Base-by-base conservation (phyloP, 2,329 filamentous ascomycete genomes). In the Phoma herbarum region DNA sequence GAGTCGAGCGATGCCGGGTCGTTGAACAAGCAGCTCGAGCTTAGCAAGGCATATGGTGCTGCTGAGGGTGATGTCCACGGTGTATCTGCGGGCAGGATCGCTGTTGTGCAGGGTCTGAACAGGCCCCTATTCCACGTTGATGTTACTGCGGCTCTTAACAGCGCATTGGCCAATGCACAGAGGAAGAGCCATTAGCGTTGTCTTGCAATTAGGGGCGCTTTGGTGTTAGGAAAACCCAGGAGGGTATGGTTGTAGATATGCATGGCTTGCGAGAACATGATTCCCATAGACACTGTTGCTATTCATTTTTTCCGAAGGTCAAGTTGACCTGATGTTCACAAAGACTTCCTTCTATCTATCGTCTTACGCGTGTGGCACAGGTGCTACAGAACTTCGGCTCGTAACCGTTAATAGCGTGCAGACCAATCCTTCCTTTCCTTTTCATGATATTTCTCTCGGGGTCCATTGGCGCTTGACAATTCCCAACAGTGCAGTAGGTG, bases 111-210 rank as follows among this genome's bases (percentile, higher is more conserved):
- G 66, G 91, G 94, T 23, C 80, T 96, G 61, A 95, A 96, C 76
- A 82, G 91, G 70, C 94, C 95, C n/a, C 83, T 97, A 65, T 98
- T 99, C 85, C 95, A 99, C 76, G 86, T 97, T 52, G 95, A 98
- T 75, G 79, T 98, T 59, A 96, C 92, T 10, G 93, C 89, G 70
- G 95, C 95, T n/a, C 77, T 98, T 68, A 91, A 97, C 76, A 93
- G 90, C 69, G 94, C 93, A 9, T 86, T 97, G 70, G 88, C 90
- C 29, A 97, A 96, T 72, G 86, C 90, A 78, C 69, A 73, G 60
- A 74, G 72, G 60, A 75, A 76, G 66, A 71, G 68, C 47, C 73
- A 75, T 64, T 75, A 57, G 37, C 33, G 6, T 28, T 49, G 26
- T 33, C 6, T 57, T 46, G 22, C 58, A 48, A 37, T 47, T 45